Evolutionary conservation across 192 early-diverging fungal species (phyloP), one percentile per base, ranked within the genome.

Genomic region (Linnemannia schmuckeri): DNA sequence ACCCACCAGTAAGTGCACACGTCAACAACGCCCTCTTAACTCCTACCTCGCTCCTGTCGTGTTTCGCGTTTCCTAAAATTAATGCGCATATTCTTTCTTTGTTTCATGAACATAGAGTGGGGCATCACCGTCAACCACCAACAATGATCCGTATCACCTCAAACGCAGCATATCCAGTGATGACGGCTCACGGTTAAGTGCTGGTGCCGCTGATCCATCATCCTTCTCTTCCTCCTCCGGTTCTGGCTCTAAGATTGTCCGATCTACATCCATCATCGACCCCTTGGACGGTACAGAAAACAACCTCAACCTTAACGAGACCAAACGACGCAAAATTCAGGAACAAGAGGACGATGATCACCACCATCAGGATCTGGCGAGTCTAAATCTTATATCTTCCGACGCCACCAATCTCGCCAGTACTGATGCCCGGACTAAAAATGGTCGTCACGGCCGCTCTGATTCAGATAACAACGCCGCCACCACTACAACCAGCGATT

Each of bases 241-340:
- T 10, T 38, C 49, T 17, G 40, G 71, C 49, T 52, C 49, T 18
- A 52, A 52, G 20, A 52, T 18, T 15, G 41, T 35, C 18, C 37
- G 46, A 4, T 22, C 72, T 9, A 68, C 77, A 44, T 52, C 55
- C 4, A 20, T 49, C 13, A 46, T 47, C 24, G 52, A 80, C 41
- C 73, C 66, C 54, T 66, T 57, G 6, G 71, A 69, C 17, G 57
- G 42, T 30, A 12, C 70, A 52, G 49, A 52, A 7, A 44, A 44
- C 17, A 22, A 22, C 18, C 17, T 52, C 70, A 74, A 85, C 54
- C 47, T 57, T 33, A 85, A 85, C 46, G 83, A 85, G 18, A 17
- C 83, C 33, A 85, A 85, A 49, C 66, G 83, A 49, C 72, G 83
- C 47, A 79, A 63, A 41, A 85, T 85, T 40, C 78, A 85, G 0